Conservation (phyloP, 805 yeast genomes). For the Kodamaea leandrae region DNA sequence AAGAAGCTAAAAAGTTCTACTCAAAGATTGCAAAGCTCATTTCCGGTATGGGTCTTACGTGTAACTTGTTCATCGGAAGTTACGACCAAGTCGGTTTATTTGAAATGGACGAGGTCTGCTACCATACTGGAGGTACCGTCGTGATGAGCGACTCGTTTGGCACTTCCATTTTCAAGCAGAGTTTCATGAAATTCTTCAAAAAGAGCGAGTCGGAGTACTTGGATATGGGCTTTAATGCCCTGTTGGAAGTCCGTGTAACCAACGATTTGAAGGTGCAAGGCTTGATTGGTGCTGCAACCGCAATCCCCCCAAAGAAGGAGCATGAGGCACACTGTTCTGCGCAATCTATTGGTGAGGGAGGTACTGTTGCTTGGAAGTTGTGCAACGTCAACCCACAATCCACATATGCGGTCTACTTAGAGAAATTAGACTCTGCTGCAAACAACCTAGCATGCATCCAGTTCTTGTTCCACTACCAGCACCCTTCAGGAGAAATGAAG, state of each 20-base stretch:
- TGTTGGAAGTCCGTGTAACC: slow-evolving; percentile 54
- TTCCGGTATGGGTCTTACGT: slow-evolving; percentile 50
- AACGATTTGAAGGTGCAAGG: slow-evolving; percentile 55
- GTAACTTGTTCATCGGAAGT: slow-evolving; percentile 60
- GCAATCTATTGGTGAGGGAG: slow-evolving; percentile 44
- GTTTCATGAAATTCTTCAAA: slow-evolving; percentile 51
- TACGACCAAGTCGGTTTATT: slow-evolving; percentile 67
- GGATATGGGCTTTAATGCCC: slow-evolving; percentile 57
- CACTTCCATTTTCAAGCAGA: slow-evolving; percentile 67
- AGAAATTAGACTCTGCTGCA: slow-evolving; percentile 38
- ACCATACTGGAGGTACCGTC: slow-evolving; percentile 60
- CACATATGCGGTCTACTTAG: slow-evolving; percentile 58
- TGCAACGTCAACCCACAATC: slow-evolving; percentile 56
- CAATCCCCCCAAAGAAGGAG: slow-evolving; percentile 35
- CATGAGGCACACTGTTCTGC: slow-evolving; percentile 30
- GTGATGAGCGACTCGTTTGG: slow-evolving; percentile 64
- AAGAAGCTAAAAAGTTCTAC: slow-evolving; percentile 46
- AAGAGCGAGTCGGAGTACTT: slow-evolving; percentile 27
- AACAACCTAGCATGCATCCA: slow-evolving; percentile 43
- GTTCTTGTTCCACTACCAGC: slow-evolving; percentile 60
- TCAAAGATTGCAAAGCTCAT: slow-evolving; percentile 46
- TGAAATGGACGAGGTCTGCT: slow-evolving; percentile 60
- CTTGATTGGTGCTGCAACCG: slow-evolving; percentile 59
- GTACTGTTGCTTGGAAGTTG: slow-evolving; percentile 58
- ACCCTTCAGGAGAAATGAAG: slow-evolving; percentile 54